Evolutionary conservation across 2,329 filamentous ascomycete species (phyloP).

Genomic region (Beauveria varroae): DNA sequence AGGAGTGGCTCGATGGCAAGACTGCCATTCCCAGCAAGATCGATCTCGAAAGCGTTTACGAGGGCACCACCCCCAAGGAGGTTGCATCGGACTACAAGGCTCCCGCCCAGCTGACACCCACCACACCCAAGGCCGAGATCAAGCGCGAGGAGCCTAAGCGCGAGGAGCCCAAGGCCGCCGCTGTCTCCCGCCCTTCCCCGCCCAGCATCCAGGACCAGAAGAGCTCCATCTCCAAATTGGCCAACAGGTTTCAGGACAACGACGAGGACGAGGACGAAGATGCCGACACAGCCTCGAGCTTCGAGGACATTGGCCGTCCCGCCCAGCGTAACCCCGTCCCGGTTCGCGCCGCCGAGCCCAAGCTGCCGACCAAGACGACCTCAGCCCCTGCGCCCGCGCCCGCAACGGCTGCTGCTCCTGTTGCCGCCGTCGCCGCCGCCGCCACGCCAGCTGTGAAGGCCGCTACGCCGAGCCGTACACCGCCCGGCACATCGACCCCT

Average conservation of each 20-base stretch:
- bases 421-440: background rate
- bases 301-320: conserved; percentile 78
- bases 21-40: conserved; percentile 82
- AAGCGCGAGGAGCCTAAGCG: conserved; percentile 40
- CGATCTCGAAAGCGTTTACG: conserved; percentile 85
- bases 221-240: conserved; percentile 75
- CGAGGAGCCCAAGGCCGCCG: conserved; percentile 43
- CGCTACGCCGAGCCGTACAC: conserved; percentile 26
- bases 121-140: conserved; percentile 33
- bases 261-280: conserved; percentile 55
- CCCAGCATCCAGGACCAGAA: conserved; percentile 78
- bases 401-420: conserved; percentile 12
- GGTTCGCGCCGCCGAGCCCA: conserved; percentile 28
- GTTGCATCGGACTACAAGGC: conserved; percentile 63
- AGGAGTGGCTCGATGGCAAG: conserved; percentile 84
- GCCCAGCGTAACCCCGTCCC: conserved; percentile 48
- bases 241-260: conserved; percentile 75
- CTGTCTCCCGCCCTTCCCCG: conserved; percentile 42
- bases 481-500: conserved; percentile 20
- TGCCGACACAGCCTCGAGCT: conserved; percentile 62
- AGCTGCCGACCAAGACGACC: conserved; percentile 24
- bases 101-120: conserved; percentile 34
- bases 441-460: conserved; percentile 17
- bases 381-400: conserved; percentile 15
- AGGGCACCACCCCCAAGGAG: conserved; percentile 73